These are phyloP conservation scores for Linum lewisii DNA, from an alignment of 345 rosid species.

Conservation along the genomic window DNA sequence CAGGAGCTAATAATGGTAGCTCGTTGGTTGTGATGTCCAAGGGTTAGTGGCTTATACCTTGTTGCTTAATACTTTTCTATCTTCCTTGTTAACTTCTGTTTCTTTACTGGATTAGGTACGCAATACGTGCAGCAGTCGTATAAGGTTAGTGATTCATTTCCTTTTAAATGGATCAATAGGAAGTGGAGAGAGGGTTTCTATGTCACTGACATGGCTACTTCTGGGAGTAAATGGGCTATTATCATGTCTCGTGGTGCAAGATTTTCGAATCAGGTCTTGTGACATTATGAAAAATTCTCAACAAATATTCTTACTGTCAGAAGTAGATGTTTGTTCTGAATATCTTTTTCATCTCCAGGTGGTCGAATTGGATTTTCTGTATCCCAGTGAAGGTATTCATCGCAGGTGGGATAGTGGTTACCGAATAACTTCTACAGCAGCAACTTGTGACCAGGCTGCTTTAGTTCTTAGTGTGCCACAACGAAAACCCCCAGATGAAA, in stretches of 20 bases:
- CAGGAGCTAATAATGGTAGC: slow-evolving; percentile 83
- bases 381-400: slow-evolving; percentile 98
- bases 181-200: slow-evolving; percentile 92
- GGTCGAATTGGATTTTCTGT: slow-evolving; percentile 92
- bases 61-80: neutral
- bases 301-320: neutral
- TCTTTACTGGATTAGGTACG: slow-evolving; percentile 43
- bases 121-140: slow-evolving; percentile 93
- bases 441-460: slow-evolving; percentile 91
- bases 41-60: slow-evolving; percentile 34
- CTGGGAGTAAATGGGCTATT: slow-evolving; percentile 95
- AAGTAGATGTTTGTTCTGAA: neutral
- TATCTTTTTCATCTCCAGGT: slow-evolving; percentile 37
- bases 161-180: slow-evolving; percentile 96
- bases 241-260: slow-evolving; percentile 97
- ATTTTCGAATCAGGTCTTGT: slow-evolving; percentile 74
- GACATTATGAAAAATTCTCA: slow-evolving; percentile 2
- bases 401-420: slow-evolving; percentile 92
- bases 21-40: slow-evolving; percentile 95
- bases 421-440: slow-evolving; percentile 90
- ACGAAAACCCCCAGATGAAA: slow-evolving; percentile 80
- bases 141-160: slow-evolving; percentile 93
- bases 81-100: slow-evolving; percentile 2
- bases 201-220: slow-evolving; percentile 92
- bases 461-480: slow-evolving; percentile 88